Evolutionary conservation across 129 eudicot genomes (phyloP), one percentile per base, ranked within the genome.

Genomic region (Escallonia herrerae): DNA sequence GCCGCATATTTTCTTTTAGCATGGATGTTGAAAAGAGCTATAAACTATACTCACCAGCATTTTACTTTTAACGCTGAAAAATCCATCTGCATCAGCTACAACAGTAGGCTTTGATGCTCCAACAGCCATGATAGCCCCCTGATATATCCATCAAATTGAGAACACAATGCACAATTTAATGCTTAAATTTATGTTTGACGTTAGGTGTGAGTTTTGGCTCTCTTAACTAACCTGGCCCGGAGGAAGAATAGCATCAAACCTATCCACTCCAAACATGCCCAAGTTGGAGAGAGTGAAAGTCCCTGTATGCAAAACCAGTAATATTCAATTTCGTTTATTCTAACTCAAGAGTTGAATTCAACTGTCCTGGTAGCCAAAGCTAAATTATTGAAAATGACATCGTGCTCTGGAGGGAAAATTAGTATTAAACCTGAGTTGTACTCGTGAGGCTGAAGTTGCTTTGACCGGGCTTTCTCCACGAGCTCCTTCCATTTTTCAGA

Each of bases 71-170:
- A 91, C 98, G 54, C 95, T 85, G 84, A 91, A 91, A 68, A 80
- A 91, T 72, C 95, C 98, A 79, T 88, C 89, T 63, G 79, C 73
- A 66, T 75, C 95, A 47, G 96, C 95, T 47, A 81, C 76, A 77
- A 87, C 90, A 65, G 95, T 81, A 71, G 98, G 96, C 82, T 91
- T 88, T 56, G 96, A 91, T 65, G 95, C 96, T 69, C 96, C 96
- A 71, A 91, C 96, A 66, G 96, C 98, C 98, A 88, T 87, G 40
- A 87, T 91, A 85, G 97, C 96, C n/a, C 96, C 96, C 98, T 87
- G 67, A 15, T 64, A 81, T 54, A 62, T 65, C 37, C 62, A 81
- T 48, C 56, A 40, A 42, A 41, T 45, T 60, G 10, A 52, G 52
- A n/a, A 37, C 54, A 56, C 65, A 72, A 12, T 37, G 4, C 12